Evolutionary conservation across 225 moss, liverwort and hornwort species (phyloP).

Genomic region (Climacium dendroides): DNA sequence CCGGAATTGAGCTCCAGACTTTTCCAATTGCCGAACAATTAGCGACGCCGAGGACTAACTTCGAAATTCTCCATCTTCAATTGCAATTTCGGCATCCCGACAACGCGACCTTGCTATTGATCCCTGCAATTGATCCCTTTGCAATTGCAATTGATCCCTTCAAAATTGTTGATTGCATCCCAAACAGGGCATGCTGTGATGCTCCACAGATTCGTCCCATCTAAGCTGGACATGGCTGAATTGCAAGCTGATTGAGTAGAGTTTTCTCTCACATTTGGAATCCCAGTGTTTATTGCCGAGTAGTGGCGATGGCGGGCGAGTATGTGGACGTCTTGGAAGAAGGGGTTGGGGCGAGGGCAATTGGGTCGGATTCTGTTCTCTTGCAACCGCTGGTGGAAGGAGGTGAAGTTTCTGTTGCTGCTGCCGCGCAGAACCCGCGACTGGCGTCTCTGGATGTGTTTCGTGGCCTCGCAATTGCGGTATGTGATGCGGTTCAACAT

Average conservation of each 20-base stretch:
- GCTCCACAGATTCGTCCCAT: neutral
- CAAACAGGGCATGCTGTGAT: neutral
- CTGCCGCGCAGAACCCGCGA: neutral
- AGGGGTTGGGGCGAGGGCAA: neutral
- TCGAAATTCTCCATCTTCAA: neutral
- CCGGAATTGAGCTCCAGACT: neutral
- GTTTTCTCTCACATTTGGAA: neutral
- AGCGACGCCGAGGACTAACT: neutral
- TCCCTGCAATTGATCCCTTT: no score
- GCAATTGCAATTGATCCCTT: neutral
- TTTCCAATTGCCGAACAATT: neutral
- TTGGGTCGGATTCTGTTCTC: neutral
- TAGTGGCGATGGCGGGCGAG: slow-evolving; percentile 6
- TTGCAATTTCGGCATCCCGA: neutral
- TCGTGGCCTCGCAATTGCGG: slow-evolving; percentile 52
- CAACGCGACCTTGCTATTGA: neutral
- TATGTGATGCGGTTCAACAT: neutral
- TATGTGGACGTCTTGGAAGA: slow-evolving; percentile 8
- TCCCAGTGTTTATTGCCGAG: neutral
- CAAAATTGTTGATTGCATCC: neutral
- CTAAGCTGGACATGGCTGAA: neutral
- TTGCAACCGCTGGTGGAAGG: slow-evolving; percentile 21
- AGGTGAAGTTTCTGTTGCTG: neutral
- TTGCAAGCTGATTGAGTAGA: neutral
- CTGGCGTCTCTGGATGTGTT: slow-evolving; percentile 51